phyloP scores from a whole-genome alignment of 148 eudicot genomes.

The Fagopyrum esculentum region DNA sequence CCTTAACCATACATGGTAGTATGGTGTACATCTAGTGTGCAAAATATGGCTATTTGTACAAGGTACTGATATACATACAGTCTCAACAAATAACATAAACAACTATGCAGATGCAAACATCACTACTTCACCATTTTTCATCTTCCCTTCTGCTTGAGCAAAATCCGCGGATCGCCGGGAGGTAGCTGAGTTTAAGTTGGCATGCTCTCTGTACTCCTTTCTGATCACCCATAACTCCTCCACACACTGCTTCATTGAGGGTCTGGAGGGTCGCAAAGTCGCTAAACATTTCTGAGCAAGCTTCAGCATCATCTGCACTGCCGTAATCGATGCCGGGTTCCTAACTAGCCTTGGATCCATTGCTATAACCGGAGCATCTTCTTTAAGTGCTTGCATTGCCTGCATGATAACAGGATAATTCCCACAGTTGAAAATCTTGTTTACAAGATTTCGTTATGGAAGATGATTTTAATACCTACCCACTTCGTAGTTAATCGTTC shows the following conservation, averaged over 20 bases:
- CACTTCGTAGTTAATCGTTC: constrained; percentile 54
- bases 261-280: constrained; percentile 43
- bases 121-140: not conserved
- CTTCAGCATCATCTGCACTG: constrained; percentile 42
- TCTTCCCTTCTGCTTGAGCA: not conserved
- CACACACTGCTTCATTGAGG: constrained; percentile 64
- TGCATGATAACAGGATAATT: constrained; percentile 18
- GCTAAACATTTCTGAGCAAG: constrained; percentile 51
- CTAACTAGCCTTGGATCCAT: constrained; percentile 64
- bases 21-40: not conserved
- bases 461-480: constrained; percentile 37
- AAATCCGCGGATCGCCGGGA: constrained; percentile 36
- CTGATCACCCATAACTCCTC: constrained; percentile 59
- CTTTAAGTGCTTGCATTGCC: constrained; percentile 58
- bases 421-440: not conserved
- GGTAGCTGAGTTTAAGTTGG: constrained; percentile 12
- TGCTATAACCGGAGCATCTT: constrained; percentile 44
- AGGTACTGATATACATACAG: not conserved
- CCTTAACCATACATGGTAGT: no score
- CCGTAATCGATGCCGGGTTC: constrained; percentile 49
- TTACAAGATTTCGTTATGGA: not conserved
- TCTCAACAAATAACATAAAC: not conserved
- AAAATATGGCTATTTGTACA: not conserved
- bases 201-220: constrained; percentile 36
- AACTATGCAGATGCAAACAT: constrained; percentile 8